Evolutionary conservation across 768 basidiomycete species (phyloP).

Genomic region (Kwoniella europaea): DNA sequence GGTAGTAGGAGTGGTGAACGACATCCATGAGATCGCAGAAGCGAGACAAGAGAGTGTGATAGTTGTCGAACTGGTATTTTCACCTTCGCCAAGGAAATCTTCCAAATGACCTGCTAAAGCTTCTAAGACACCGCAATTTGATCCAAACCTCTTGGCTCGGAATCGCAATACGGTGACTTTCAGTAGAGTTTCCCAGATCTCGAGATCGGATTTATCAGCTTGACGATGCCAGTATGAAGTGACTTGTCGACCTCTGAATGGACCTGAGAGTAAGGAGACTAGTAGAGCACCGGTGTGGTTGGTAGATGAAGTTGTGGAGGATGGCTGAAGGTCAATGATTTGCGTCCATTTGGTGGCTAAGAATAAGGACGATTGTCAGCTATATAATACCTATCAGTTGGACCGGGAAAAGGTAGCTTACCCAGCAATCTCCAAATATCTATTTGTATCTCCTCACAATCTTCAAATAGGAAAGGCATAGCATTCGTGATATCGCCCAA

Average conservation of each 20-base stretch:
- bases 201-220: constrained; percentile 33
- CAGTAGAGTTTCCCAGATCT: constrained; percentile 41
- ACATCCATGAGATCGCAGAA: constrained; percentile 32
- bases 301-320: constrained; percentile 31
- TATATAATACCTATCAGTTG: neutral
- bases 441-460: constrained; percentile 37
- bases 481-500: constrained; percentile 50
- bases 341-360: constrained; percentile 36
- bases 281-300: constrained; percentile 53
- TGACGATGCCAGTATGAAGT: constrained; percentile 41
- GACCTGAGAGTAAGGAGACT: constrained; percentile 43
- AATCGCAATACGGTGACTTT: constrained; percentile 38
- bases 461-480: constrained; percentile 44
- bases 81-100: constrained; percentile 33
- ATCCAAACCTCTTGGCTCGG: constrained; percentile 44
- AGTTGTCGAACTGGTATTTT: constrained; percentile 42
- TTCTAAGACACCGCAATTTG: constrained; percentile 49
- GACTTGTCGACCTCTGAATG: constrained; percentile 39
- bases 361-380: neutral
- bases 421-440: constrained; percentile 46
- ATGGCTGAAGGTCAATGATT: constrained; percentile 36
- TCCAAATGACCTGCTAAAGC: constrained; percentile 40
- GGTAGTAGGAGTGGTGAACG: constrained; percentile 26
- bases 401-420: constrained; percentile 1
- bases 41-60: constrained; percentile 47